Evolutionary conservation across 2,329 filamentous ascomycete species (phyloP), one percentile per base, ranked within the genome.

Genomic region (Camillea tinctor): DNA sequence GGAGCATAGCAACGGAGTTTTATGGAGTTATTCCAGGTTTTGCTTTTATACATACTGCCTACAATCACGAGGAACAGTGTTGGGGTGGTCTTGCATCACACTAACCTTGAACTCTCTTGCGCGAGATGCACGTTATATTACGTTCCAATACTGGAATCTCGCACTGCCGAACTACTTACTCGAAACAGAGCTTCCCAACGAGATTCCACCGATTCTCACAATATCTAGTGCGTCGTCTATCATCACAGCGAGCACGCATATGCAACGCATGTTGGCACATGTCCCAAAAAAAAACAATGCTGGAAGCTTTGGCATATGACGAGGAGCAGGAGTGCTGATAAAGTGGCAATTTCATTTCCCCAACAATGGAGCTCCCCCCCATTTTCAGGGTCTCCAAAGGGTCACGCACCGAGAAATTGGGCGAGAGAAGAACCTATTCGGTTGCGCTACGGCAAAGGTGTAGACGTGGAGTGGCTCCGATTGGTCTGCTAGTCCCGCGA

Each of bases 1-100:
- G 30, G 58, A 51, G 69, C 68, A 70, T 69, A 64, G 70, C 70
- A 61, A 61, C 53, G 71, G 69, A 65, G 69, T 73, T 70, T 58
- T 8, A 54, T 54, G 26, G 30, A 50, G 62, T 50, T 59, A 62
- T 70, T 67, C 62, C 63, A 68, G 51, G 57, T 64, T 65, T 63
- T 60, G 65, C 69, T 67, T 66, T 62, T 51, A 23, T 36, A 44
- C 36, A 44, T 2, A 44, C 11, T n/a, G 63, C 57, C 11, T n/a
- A 64, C 57, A 56, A 58, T 60, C 55, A 17, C 11, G 49, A 19
- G 49, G 49, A 22, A 21, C 22, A n/a, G n/a, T 44, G 36, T 44
- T 44, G 36, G 36, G 36, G 36, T 11, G n/a, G n/a, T 30, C 13
- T 30, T 30, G 26, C 26, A n/a, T 44, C n/a, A 44, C 13, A 44